Percentiles rank a stretch among this genome's conserved stretches.
These are phyloP conservation scores for Vicia sativa DNA, from an alignment of 306 rosid species.

Conservation along the genomic window DNA sequence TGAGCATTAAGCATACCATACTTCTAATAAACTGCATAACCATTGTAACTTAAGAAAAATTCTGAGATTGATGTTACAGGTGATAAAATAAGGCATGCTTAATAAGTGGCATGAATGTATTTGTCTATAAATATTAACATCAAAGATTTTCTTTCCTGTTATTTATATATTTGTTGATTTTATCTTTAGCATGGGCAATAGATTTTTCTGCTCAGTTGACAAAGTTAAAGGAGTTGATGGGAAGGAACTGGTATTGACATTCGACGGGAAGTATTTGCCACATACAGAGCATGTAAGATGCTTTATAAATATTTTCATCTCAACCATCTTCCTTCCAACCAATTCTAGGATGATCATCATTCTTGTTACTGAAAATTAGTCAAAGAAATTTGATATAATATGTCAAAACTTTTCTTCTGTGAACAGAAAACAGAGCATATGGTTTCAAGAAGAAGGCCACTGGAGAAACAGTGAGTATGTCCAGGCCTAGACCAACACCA, in stretches of 20 bases:
- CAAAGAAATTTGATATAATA: background rate
- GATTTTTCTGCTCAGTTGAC: conserved; percentile 97
- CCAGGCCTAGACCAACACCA: conserved; percentile 1
- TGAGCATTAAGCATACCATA: no score
- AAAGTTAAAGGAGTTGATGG: conserved; percentile 90
- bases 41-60: background rate
- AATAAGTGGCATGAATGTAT: background rate
- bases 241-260: conserved; percentile 77
- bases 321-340: conserved; percentile 5
- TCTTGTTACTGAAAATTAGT: background rate
- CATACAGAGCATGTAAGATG: conserved; percentile 78
- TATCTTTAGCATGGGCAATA: conserved; percentile 77
- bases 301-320: background rate
- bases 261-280: conserved; percentile 90
- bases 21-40: background rate
- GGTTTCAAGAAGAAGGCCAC: conserved; percentile 61
- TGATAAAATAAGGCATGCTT: no score
- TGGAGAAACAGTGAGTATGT: conserved; percentile 39
- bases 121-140: conserved; percentile 8
- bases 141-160: background rate
- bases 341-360: background rate
- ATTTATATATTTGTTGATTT: conserved; percentile 40
- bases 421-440: conserved; percentile 76
- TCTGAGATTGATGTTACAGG: conserved; percentile 10
- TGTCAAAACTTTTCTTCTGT: conserved; percentile 16